Evolutionary conservation across 2,329 filamentous ascomycete genomes (phyloP), one percentile per base, ranked within the genome.

Genomic region (Xylaria sp.): DNA sequence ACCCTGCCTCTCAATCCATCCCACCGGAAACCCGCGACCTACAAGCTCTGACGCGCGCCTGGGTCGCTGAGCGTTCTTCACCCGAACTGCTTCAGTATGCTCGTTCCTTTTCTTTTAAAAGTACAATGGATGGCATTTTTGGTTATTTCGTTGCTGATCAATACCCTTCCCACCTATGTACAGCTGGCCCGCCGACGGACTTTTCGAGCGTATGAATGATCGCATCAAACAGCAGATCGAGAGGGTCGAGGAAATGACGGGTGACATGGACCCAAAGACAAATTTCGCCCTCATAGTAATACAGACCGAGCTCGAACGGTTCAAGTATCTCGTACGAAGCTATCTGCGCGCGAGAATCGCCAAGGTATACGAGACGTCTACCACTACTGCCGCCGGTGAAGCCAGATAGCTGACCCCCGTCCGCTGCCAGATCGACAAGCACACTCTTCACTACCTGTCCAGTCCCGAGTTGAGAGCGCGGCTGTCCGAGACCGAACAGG

Each of bases 251-350:
- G 86, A 89, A 62, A 86, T 94, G 83, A 94, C 91, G 12, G 91
- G 90, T 65, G 89, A 91, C 73, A 90, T 94, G 87, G 93, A 96
- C 72, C 91, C 94, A 49, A 93, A 91, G 77, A 89, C 92, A 67
- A 98, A 97, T 76, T 97, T 99, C 76, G 88, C 88, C 64, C 88
- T 98, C 73, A 97, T 97, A 51, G 90, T 99, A 65, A 89, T 97
- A 57, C 95, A 99, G 81, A 98, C 96, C 6, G 95, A 99, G 79
- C 86, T 99, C 57, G 94, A 97, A 76, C 85, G 95, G 47, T 96
- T 92, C 78, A 97, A 97, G 79, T 99, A 93, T 73, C 83, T 99
- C 21, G 86, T 98, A 17, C 85, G 95, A 64, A 90, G 91, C 67
- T 90, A 94, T 68, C 78, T 99, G 59, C 85, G 96, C 56, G 89